Conservation (phyloP, 257 asterid genomes). For the Nicotiana attenuata region DNA sequence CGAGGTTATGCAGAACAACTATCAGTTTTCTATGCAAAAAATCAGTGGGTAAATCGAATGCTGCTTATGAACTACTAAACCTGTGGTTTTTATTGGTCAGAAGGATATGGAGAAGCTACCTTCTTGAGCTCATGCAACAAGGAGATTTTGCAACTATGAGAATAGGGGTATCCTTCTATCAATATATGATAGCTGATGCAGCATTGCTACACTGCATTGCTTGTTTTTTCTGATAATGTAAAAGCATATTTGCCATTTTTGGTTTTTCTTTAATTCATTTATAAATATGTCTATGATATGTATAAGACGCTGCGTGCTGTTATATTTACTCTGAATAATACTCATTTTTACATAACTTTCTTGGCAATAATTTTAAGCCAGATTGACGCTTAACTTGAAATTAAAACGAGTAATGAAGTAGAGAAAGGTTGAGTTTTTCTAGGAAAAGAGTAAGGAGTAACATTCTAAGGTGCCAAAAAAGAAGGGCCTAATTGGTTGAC, state of each 20-base stretch:
- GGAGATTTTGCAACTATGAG: background rate
- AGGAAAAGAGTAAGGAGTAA: background rate
- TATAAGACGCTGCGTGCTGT: background rate
- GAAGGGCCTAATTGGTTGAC: background rate
- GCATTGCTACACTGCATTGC: background rate
- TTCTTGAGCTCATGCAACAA: background rate
- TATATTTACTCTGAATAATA: background rate
- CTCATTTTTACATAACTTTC: background rate
- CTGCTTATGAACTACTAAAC: background rate
- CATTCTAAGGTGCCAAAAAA: background rate
- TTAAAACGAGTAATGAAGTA: background rate
- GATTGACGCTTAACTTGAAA: background rate
- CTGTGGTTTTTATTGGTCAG: background rate
- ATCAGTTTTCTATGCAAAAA: background rate
- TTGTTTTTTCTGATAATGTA: background rate
- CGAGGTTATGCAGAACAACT: background rate
- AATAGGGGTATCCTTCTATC: background rate
- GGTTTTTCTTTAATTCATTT: background rate
- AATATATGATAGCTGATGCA: background rate
- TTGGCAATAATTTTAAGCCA: background rate
- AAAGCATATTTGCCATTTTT: background rate
- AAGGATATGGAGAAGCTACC: slow-evolving; percentile 1
- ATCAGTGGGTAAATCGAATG: background rate
- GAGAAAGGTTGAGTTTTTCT: background rate
- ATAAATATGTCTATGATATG: background rate